A percentile compares a stretch with the other conserved stretches of the same genome.
phyloP scores from a whole-genome alignment of 2,329 filamentous ascomycete genomes.

The Fusarium verrucosum region DNA sequence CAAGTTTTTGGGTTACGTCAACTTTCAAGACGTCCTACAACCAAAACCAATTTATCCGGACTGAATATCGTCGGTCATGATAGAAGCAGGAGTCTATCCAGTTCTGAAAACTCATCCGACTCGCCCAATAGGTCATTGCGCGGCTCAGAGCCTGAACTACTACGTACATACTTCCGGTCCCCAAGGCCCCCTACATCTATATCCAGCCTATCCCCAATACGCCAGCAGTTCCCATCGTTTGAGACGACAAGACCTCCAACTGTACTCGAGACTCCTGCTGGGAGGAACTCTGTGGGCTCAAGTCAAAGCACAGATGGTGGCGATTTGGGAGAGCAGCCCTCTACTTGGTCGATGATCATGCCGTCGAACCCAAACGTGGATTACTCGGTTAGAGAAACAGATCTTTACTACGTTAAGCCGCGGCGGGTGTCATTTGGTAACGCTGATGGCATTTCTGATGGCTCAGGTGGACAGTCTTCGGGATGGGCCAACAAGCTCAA shows the following conservation, averaged over 20 bases:
- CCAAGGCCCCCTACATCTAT: constrained; percentile 20
- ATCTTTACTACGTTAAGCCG: constrained; percentile 47
- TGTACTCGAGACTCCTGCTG: background rate
- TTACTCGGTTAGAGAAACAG: constrained; percentile 51
- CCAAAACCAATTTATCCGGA: constrained; percentile 27
- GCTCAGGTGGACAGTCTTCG: background rate
- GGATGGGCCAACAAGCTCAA: constrained; percentile 11
- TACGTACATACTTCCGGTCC: constrained; percentile 40
- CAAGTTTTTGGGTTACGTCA: constrained; percentile 44
- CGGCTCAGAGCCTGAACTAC: constrained; percentile 2
- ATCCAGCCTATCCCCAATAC: background rate
- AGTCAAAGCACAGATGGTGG: constrained; percentile 3
- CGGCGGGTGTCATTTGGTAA: constrained; percentile 32
- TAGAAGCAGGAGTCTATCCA: constrained; percentile 1
- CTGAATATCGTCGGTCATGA: background rate
- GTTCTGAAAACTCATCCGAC: background rate
- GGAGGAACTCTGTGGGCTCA: background rate
- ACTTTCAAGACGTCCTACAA: constrained; percentile 41
- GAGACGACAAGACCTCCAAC: constrained; percentile 1
- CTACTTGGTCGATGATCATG: constrained; percentile 19
- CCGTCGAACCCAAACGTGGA: constrained; percentile 42
- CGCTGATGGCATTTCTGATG: background rate
- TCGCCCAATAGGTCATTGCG: constrained; percentile 11
- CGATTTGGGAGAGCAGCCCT: background rate
- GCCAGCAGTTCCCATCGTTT: background rate